A percentile compares a stretch with the other conserved stretches of the same genome.
These are phyloP conservation scores for Neofusicoccum umdonicola DNA, from an alignment of 2,329 filamentous ascomycete species.

Conservation along the genomic window DNA sequence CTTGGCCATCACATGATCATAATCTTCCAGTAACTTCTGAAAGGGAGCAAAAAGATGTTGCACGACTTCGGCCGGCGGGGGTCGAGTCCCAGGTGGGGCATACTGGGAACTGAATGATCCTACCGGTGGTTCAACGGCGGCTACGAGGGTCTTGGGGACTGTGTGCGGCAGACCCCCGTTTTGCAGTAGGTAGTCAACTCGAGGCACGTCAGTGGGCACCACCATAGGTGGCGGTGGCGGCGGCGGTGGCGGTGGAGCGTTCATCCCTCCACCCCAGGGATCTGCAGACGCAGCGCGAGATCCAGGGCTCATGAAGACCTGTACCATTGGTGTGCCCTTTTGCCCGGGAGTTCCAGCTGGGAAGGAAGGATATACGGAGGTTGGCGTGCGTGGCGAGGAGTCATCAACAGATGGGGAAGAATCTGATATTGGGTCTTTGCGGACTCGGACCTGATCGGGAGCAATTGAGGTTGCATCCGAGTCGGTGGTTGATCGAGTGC, in stretches of 20 bases:
- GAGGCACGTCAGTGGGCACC: constrained; percentile 65
- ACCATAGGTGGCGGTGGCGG: constrained; percentile 73
- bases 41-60: constrained; percentile 79
- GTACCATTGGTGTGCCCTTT: constrained; percentile 39
- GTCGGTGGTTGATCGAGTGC: constrained; percentile 42
- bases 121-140: constrained; percentile 53
- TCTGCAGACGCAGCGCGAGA: constrained; percentile 34
- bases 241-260: constrained; percentile 59
- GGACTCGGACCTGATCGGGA: constrained; percentile 35
- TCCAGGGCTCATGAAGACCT: constrained; percentile 44
- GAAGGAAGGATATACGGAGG: constrained; percentile 37
- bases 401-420: constrained; percentile 41
- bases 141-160: constrained; percentile 71
- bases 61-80: constrained; percentile 53
- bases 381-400: constrained; percentile 48
- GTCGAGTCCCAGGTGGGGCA: constrained; percentile 50
- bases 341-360: constrained; percentile 33
- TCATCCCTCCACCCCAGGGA: constrained; percentile 44
- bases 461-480: constrained; percentile 48
- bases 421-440: constrained; percentile 31
- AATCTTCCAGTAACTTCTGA: constrained; percentile 80
- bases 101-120: constrained; percentile 56
- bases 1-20: constrained; percentile 74
- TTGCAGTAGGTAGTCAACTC: constrained; percentile 88
- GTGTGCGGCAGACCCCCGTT: constrained; percentile 75